Conservation (phyloP, 495 filamentous ascomycete genomes). For the Copromyces sp. region DNA sequence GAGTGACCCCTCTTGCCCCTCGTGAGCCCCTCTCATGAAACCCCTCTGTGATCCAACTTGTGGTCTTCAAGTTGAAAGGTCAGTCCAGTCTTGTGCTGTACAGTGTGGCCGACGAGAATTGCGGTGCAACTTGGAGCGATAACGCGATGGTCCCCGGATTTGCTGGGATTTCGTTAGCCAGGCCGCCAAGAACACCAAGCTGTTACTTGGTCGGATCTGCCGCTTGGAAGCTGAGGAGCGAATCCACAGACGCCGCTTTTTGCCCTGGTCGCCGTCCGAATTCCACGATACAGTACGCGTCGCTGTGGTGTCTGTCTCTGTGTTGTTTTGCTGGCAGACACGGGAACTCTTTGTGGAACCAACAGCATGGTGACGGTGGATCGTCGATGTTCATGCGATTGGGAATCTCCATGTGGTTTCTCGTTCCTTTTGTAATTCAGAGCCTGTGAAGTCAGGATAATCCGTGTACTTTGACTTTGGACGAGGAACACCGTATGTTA, state of each 20-base stretch:
- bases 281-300: neutral
- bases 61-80: neutral
- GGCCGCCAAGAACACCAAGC: neutral
- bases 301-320: neutral
- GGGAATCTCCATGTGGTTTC: neutral
- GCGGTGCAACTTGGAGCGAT: neutral
- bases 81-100: neutral
- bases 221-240: neutral
- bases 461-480: neutral
- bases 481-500: neutral
- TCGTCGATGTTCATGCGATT: neutral
- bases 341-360: neutral
- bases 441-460: neutral
- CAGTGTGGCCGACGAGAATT: neutral
- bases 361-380: neutral
- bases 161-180: neutral
- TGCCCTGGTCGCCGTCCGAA: neutral
- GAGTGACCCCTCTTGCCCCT: neutral
- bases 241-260: neutral
- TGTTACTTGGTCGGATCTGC: neutral
- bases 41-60: neutral
- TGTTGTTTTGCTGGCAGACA: neutral
- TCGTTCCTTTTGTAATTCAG: neutral
- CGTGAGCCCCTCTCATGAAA: neutral
- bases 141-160: neutral